These are phyloP conservation scores for Eruca vesicaria DNA, from an alignment of 441 rosid species.

Conservation along the genomic window DNA sequence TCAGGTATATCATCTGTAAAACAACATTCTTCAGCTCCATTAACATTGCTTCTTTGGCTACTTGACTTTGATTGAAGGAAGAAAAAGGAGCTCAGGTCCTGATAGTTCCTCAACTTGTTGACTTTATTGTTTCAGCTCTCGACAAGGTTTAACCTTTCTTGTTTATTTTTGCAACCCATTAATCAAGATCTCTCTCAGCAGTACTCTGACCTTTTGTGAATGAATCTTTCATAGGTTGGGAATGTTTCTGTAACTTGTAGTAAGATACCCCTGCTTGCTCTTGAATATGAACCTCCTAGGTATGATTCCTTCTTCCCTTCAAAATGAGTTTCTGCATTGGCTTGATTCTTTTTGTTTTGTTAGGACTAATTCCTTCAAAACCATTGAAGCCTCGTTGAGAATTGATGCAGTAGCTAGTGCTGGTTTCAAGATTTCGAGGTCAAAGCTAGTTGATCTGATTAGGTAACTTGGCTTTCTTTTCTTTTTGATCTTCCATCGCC, in stretches of 20 bases:
- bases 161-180: not conserved
- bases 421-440: conserved; percentile 85
- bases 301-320: conserved; percentile 8
- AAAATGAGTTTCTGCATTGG: not conserved
- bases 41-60: not conserved
- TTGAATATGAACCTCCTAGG: conserved; percentile 92
- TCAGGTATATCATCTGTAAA: conserved; percentile 52
- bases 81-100: conserved; percentile 84
- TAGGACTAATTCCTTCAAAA: conserved; percentile 74
- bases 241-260: conserved; percentile 76
- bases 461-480: conserved; percentile 40
- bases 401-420: conserved; percentile 96
- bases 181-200: conserved; percentile 2
- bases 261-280: conserved; percentile 77
- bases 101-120: conserved; percentile 74
- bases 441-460: conserved; percentile 77
- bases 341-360: conserved; percentile 12
- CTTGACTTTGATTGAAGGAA: conserved; percentile 42
- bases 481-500: not conserved
- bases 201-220: not conserved
- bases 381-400: conserved; percentile 78
- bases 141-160: conserved; percentile 83
- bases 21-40: not conserved
- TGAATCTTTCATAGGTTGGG: conserved; percentile 53
- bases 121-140: conserved; percentile 65